These are phyloP conservation scores for Plectranthus barbatus DNA, from an alignment of 257 asterid genomes.

Conservation along the genomic window DNA sequence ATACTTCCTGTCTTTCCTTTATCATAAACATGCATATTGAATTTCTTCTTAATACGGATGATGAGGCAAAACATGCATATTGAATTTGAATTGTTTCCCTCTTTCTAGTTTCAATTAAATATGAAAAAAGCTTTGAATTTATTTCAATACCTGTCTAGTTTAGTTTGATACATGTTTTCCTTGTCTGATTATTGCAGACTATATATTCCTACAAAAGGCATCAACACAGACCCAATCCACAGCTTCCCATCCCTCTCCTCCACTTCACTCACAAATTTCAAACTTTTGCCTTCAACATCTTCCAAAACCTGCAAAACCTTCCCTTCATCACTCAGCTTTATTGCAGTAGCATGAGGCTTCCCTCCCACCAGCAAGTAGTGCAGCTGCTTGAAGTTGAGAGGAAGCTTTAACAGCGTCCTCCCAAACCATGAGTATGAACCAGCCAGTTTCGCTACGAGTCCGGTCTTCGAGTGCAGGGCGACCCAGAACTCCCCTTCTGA, in stretches of 20 bases:
- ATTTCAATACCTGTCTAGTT: too few species aligned
- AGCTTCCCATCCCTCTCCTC: constrained; percentile 64
- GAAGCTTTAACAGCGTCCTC: constrained; percentile 32
- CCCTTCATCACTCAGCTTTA: constrained; percentile 51
- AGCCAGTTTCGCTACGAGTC: constrained; percentile 20
- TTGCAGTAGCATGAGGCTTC: constrained; percentile 49
- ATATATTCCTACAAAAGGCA: constrained; percentile 50
- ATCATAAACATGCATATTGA: too few species aligned
- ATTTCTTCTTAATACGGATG: too few species aligned
- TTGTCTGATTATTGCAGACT: constrained; percentile 19
- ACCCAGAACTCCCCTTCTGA: constrained; percentile 65
- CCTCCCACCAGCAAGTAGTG: constrained; percentile 59
- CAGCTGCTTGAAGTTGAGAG: constrained; percentile 41
- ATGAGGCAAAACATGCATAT: too few species aligned
- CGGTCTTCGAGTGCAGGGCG: constrained; percentile 47
- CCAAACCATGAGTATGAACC: constrained; percentile 39
- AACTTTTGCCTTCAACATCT: constrained; percentile 42
- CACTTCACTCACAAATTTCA: constrained; percentile 60
- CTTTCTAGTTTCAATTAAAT: too few species aligned
- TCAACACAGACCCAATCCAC: constrained; percentile 60
- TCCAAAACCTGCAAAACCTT: constrained; percentile 47
- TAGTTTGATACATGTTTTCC: too few species aligned
- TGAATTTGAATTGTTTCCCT: too few species aligned
- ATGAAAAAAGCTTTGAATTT: too few species aligned
- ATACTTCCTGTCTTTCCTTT: too few species aligned